Conservation (phyloP, 331 rosid species). For the Quercus phellos region DNA sequence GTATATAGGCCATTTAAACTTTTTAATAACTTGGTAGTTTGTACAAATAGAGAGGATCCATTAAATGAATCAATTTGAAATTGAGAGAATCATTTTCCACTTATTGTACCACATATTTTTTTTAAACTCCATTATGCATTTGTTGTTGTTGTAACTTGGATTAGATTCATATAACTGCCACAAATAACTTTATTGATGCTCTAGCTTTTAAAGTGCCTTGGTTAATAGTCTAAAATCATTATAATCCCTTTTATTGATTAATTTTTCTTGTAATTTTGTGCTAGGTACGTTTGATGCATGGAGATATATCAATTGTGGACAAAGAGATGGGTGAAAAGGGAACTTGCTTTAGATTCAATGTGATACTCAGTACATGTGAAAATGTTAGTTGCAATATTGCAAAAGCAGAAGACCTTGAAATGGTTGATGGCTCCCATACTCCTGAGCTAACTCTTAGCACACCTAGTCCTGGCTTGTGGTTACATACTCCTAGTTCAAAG, state of each 20-base stretch:
- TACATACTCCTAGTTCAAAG: constrained; percentile 29
- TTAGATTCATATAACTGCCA: neutral
- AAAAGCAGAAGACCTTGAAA: constrained; percentile 22
- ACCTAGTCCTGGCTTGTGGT: constrained; percentile 19
- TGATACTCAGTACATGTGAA: constrained; percentile 37
- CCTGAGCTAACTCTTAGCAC: neutral
- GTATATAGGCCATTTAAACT: too few species aligned
- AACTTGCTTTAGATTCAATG: constrained; percentile 69
- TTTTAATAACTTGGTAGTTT: too few species aligned
- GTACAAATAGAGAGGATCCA: too few species aligned
- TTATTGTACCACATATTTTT: neutral
- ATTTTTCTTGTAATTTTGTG: neutral
- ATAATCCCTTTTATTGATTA: neutral
- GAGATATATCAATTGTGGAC: constrained; percentile 64
- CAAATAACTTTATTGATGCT: too few species aligned
- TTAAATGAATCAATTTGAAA: too few species aligned
- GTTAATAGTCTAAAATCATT: neutral
- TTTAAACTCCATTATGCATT: neutral
- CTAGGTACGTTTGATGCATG: constrained; percentile 85
- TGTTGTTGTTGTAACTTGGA: neutral
- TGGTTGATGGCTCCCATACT: neutral
- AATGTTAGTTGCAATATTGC: neutral
- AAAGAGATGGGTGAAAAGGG: constrained; percentile 66
- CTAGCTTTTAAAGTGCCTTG: neutral
- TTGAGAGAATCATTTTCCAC: too few species aligned